phyloP scores from a whole-genome alignment of 2,329 filamentous ascomycete genomes.

The Beauveria brongniartii region DNA sequence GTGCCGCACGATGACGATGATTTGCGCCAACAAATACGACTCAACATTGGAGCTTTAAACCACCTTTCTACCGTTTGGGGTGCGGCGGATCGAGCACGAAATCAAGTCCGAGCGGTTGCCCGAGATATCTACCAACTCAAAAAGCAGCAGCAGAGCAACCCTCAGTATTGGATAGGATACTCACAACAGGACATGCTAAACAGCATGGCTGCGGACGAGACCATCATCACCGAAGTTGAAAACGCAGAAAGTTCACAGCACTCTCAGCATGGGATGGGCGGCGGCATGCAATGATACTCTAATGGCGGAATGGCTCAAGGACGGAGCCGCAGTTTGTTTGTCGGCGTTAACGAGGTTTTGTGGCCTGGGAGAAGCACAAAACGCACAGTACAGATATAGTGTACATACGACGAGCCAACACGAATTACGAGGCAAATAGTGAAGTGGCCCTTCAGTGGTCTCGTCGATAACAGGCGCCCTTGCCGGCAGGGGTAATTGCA shows the following conservation, averaged over 20 bases:
- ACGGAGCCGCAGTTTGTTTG: neutral
- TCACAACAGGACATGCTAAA: slow-evolving; percentile 47
- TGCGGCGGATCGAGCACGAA: slow-evolving; percentile 59
- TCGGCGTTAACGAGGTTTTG: neutral
- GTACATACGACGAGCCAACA: neutral
- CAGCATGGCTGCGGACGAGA: slow-evolving; percentile 48
- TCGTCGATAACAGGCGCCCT: neutral
- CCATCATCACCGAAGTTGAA: slow-evolving; percentile 51
- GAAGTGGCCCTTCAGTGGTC: neutral
- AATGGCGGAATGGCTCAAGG: neutral
- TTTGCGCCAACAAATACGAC: slow-evolving; percentile 64
- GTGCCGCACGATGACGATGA: slow-evolving; percentile 54
- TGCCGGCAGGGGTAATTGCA: neutral
- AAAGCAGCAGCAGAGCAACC: slow-evolving; percentile 46
- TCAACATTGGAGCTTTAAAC: slow-evolving; percentile 71
- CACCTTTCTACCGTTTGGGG: slow-evolving; percentile 63
- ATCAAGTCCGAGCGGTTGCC: slow-evolving; percentile 71
- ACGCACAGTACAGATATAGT: neutral
- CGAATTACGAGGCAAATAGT: neutral
- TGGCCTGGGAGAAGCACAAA: neutral
- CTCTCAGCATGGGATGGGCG: slow-evolving; percentile 11
- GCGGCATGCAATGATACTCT: neutral
- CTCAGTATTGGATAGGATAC: slow-evolving; percentile 46
- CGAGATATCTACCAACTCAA: slow-evolving; percentile 60
- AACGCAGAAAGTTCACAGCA: slow-evolving; percentile 18